Evolutionary conservation across 2,329 filamentous ascomycete species (phyloP), one percentile per base, ranked within the genome.

Genomic region (Pseudofabraea citricarpa): DNA sequence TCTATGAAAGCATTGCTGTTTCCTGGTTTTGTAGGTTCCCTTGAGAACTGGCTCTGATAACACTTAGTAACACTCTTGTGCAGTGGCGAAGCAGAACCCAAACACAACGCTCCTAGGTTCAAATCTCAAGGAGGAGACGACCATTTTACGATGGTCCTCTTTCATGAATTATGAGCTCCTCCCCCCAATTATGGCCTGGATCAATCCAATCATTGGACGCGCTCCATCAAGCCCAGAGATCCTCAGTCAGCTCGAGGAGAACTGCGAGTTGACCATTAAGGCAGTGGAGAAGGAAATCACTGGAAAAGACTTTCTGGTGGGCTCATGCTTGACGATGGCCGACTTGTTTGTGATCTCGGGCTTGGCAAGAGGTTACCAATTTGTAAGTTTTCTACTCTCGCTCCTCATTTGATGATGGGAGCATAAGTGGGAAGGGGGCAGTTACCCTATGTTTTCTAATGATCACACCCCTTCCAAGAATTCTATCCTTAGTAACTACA

Each of bases 1-100:
- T 37, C 12, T 37, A 37, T n/a, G 35, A 37, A 37, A 37, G 35
- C 19, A 37, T 37, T 37, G 35, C 35, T 21, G 35, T 37, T n/a
- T 37, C 35, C 18, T 37, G 35, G 35, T 37, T 37, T 21, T 22
- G 35, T 37, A 37, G 12, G 35, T 37, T 22, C n/a, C n/a, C n/a
- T 32, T 10, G 7, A n/a, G 12, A 32, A 3, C 3, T 37, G 18
- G 12, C 9, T n/a, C 21, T 13, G 15, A 19, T 36, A 15, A 13
- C 6, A 7, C 7, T n/a, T 13, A 22, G 3, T 21, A 37, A n/a
- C n/a, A n/a, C n/a, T n/a, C n/a, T n/a, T n/a, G n/a, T n/a, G n/a
- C n/a, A 37, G 35, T 37, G 35, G 35, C 35, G 4, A 37, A 37
- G 35, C 35, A 37, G 19, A n/a, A 37, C n/a, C 35, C 35, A 13